These are phyloP conservation scores for Cyclostephanos invisitatus DNA, from an alignment of 108 stramenopile genomes.

Conservation along the genomic window DNA sequence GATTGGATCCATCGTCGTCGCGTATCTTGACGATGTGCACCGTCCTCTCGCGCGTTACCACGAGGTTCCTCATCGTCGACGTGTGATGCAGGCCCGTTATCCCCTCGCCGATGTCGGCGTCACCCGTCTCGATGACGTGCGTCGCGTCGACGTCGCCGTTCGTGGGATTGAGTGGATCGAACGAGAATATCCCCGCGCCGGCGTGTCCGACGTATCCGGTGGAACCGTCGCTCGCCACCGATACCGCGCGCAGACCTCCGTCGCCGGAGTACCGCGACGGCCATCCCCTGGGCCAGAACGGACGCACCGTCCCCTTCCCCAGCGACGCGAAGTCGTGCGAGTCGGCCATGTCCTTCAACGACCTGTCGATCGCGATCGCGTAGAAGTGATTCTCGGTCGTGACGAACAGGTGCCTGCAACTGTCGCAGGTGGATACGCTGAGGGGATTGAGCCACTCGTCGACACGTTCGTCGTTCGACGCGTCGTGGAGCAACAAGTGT, in stretches of 20 bases:
- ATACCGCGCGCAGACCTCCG: slow-evolving; percentile 29
- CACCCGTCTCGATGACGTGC: slow-evolving; percentile 17
- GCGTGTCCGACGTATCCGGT: slow-evolving; percentile 39
- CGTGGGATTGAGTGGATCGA: slow-evolving; percentile 37
- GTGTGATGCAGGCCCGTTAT: slow-evolving; percentile 46
- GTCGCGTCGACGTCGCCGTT: slow-evolving; percentile 14
- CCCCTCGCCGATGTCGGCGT: slow-evolving; percentile 32
- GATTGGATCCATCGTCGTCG: slow-evolving; percentile 31
- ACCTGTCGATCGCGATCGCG: slow-evolving; percentile 25
- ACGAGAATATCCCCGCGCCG: slow-evolving; percentile 34
- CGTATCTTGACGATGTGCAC: slow-evolving; percentile 39
- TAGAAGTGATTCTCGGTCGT: slow-evolving; percentile 21
- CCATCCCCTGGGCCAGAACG: slow-evolving; percentile 35
- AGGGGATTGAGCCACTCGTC: slow-evolving; percentile 35
- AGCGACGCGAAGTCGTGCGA: slow-evolving; percentile 33
- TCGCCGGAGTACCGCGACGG: slow-evolving; percentile 12
- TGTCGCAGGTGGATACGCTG: slow-evolving; percentile 33
- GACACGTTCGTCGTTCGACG: slow-evolving; percentile 2
- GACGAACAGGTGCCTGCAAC: slow-evolving; percentile 35
- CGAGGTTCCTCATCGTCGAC: slow-evolving; percentile 25
- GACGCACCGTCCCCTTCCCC: slow-evolving; percentile 19
- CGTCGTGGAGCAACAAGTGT: slow-evolving; percentile 37
- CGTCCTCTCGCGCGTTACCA: slow-evolving; percentile 30
- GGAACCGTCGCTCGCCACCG: slow-evolving; percentile 29
- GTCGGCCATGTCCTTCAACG: slow-evolving; percentile 37